Conservation (phyloP, 345 rosid genomes). For the Salix dunnii region DNA sequence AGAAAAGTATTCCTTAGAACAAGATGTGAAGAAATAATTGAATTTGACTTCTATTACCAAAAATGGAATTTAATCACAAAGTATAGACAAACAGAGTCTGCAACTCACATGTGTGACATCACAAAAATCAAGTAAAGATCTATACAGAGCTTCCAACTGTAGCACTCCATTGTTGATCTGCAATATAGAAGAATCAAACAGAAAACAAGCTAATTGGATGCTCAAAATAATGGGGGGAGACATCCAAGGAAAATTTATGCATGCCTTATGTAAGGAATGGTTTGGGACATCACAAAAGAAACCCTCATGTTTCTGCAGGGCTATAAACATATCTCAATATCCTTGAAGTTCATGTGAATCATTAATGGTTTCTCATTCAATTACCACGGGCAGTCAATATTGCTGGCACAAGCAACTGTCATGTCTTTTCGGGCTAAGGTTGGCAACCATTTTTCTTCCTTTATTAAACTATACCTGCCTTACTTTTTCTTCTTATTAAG, state of each 20-base stretch:
- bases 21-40: slow-evolving; percentile 13
- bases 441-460: not conserved
- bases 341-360: not conserved
- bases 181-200: slow-evolving; percentile 17
- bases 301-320: not conserved
- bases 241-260: not conserved
- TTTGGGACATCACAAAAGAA: not conserved
- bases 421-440: not conserved
- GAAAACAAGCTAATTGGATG: slow-evolving; percentile 9
- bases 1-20: not conserved
- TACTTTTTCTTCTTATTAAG: not conserved
- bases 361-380: not conserved
- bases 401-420: not conserved
- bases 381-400: not conserved
- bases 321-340: not conserved
- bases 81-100: not conserved
- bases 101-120: slow-evolving; percentile 54
- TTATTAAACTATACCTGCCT: not conserved
- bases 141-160: slow-evolving; percentile 53
- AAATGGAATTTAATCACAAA: not conserved
- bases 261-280: not conserved
- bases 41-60: not conserved
- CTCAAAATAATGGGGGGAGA: not conserved
- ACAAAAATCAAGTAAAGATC: slow-evolving; percentile 69
- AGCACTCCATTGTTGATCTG: slow-evolving; percentile 69